phyloP scores from a whole-genome alignment of 1,284 basidiomycete species.

The Boletus calvinii region DNA sequence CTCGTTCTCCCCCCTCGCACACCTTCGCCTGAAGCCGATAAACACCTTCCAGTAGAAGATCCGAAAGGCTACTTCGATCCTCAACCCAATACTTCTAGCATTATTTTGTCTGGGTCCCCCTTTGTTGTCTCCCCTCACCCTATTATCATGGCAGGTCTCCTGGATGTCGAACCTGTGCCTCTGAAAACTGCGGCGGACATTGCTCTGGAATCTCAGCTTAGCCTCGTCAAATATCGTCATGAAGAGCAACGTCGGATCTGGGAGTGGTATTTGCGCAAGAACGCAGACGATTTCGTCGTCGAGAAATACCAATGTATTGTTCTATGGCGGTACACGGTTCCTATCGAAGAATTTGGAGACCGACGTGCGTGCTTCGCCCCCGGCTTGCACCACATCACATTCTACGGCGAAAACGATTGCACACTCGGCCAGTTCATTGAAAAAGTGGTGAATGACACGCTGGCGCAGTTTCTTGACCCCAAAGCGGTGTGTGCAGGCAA shows the following conservation, averaged over 20 bases:
- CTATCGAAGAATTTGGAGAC: constrained; percentile 61
- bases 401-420: constrained; percentile 91
- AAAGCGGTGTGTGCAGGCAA: constrained; percentile 80
- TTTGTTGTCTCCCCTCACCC: constrained; percentile 31
- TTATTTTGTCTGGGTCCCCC: constrained; percentile 25
- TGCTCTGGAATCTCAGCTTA: constrained; percentile 66
- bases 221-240: constrained; percentile 73
- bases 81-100: constrained; percentile 29
- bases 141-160: constrained; percentile 14
- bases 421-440: constrained; percentile 94
- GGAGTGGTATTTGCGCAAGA: constrained; percentile 88
- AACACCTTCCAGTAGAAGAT: constrained; percentile 25
- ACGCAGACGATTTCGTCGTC: constrained; percentile 81
- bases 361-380: constrained; percentile 74
- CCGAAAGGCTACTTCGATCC: constrained; percentile 46
- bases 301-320: constrained; percentile 92
- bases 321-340: constrained; percentile 73
- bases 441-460: constrained; percentile 68
- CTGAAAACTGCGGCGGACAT: constrained; percentile 61
- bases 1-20: constrained; percentile 52
- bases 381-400: constrained; percentile 71
- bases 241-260: constrained; percentile 85
- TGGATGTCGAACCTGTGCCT: constrained; percentile 44
- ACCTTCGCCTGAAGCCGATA: constrained; percentile 37
- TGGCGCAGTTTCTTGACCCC: constrained; percentile 67